Base-by-base conservation (phyloP, 2,329 filamentous ascomycete genomes). In the Pseudocercospora musae region DNA sequence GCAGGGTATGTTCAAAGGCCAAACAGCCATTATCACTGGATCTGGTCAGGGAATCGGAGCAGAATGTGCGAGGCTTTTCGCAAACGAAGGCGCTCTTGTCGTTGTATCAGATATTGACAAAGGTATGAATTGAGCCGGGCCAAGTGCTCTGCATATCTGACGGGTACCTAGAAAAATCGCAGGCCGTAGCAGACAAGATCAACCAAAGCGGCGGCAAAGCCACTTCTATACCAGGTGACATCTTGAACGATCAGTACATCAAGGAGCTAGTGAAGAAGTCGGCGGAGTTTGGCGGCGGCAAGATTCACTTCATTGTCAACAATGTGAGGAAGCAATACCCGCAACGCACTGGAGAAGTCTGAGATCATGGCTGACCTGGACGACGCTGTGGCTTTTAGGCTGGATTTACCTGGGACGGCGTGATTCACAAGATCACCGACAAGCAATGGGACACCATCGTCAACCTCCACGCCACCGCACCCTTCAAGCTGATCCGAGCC, bases 371-470 rank as follows among this genome's bases (percentile, higher is more conserved):
- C n/a, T n/a, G n/a, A n/a, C n/a, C n/a, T n/a, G n/a, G n/a, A n/a
- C n/a, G n/a, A n/a, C n/a, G n/a, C n/a, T n/a, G n/a, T n/a, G n/a
- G n/a, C n/a, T n/a, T n/a, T n/a, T n/a, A n/a, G n/a, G n/a, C n/a
- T n/a, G 92, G 91, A 46, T 96, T 91, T 78, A 96, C 92, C 0
- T 96, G 92, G 91, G 92, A 96, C 76, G 92, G 89, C 6, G 91
- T 96, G 42, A 92, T 96, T 68, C 91, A 96, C 82, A 96, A 95
- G 83, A 94, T 92, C 82, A 90, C 88, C 15, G 91, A 96, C 81
- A 91, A 91, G 80, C 91, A 96, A 82, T 96, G 91, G 91, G 89
- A 95, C 66, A 92, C 89, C 56, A 96, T 96, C 75, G 79, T 96
- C 29, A 86, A 88, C 21, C 82, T 96, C 53, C 92, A 96, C 82